Percentiles rank a stretch among this genome's conserved stretches.
phyloP scores from a whole-genome alignment of 768 basidiomycete genomes.

The Brasilioporus rufonigricans region DNA sequence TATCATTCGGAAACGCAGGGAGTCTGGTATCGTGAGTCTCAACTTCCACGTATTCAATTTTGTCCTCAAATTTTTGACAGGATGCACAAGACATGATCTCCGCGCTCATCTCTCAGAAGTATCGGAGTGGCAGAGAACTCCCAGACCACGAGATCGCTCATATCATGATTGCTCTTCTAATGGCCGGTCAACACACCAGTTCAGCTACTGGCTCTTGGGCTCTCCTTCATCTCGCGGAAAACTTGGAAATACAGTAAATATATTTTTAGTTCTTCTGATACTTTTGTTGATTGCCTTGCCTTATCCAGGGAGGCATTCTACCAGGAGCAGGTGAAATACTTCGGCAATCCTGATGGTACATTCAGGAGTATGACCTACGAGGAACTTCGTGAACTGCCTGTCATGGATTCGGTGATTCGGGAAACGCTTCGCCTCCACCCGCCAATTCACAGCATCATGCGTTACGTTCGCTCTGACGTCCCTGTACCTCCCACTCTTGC shows the following conservation, averaged over 20 bases:
- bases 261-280: neutral
- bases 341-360: slow-evolving; percentile 75
- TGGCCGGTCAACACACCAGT: slow-evolving; percentile 99
- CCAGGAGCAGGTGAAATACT: slow-evolving; percentile 83
- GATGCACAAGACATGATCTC: slow-evolving; percentile 91
- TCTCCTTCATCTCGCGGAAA: slow-evolving; percentile 80
- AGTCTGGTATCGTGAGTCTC: slow-evolving; percentile 40
- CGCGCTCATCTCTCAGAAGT: slow-evolving; percentile 78
- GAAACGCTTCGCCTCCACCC: slow-evolving; percentile 94
- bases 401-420: slow-evolving; percentile 87
- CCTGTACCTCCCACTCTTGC: slow-evolving; percentile 78
- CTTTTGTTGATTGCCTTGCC: neutral
- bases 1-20: slow-evolving; percentile 75
- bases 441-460: slow-evolving; percentile 94
- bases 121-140: slow-evolving; percentile 75
- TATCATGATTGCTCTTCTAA: slow-evolving; percentile 97
- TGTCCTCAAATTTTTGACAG: slow-evolving; percentile 31
- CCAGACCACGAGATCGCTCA: slow-evolving; percentile 93
- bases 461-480: slow-evolving; percentile 85
- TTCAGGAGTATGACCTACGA: slow-evolving; percentile 83
- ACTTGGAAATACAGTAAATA: slow-evolving; percentile 71
- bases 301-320: slow-evolving; percentile 73
- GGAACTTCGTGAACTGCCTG: slow-evolving; percentile 75
- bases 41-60: neutral
- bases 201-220: slow-evolving; percentile 92